Evolutionary conservation across 2,329 filamentous ascomycete species (phyloP), one percentile per base, ranked within the genome.

Genomic region (Calycina herbarum): DNA sequence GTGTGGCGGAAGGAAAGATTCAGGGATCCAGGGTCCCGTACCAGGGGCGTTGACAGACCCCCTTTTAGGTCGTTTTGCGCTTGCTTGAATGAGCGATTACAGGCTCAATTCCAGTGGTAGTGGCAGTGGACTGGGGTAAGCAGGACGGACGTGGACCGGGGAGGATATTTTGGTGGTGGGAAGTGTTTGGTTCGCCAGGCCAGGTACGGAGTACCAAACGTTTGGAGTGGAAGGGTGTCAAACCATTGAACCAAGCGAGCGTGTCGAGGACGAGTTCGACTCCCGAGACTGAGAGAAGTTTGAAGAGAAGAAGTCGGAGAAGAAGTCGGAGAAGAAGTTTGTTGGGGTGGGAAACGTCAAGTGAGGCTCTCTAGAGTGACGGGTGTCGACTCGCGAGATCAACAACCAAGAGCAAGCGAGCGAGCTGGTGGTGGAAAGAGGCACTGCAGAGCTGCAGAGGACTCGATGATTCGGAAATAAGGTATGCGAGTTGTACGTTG

Each of bases 371-470:
- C 20, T 54, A 11, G 11, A 7, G 20, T 24, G 11, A 24, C 20
- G n/a, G 20, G 48, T 54, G 24, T 54, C 27, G 20, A 54, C 48
- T 54, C 48, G 48, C 10, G 48, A 54, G 48, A 54, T 54, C 48
- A 54, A 54, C 48, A 20, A 54, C 48, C 48, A 54, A 13, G 8
- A 7, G 20, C 20, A 54, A 54, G 48, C 48, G 48, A 54, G 48
- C 48, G 48, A 54, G 48, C 20, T 54, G 48, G 7, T 11, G n/a
- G 45, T 24, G 45, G 45, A n/a, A n/a, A 2, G 8, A 51, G 11
- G 45, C 45, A 24, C 4, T 24, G 20, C n/a, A 48, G 17, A 54
- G 20, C 40, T 45, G 40, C 42, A 48, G 17, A 54, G 20, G 48
- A 51, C 45, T 27, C 20, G 24, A 54, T 1, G 20, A 27, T 24